A percentile compares a stretch with the other conserved stretches of the same genome.
phyloP scores from a whole-genome alignment of 2,329 filamentous ascomycete genomes.

The Colletotrichum sp. region DNA sequence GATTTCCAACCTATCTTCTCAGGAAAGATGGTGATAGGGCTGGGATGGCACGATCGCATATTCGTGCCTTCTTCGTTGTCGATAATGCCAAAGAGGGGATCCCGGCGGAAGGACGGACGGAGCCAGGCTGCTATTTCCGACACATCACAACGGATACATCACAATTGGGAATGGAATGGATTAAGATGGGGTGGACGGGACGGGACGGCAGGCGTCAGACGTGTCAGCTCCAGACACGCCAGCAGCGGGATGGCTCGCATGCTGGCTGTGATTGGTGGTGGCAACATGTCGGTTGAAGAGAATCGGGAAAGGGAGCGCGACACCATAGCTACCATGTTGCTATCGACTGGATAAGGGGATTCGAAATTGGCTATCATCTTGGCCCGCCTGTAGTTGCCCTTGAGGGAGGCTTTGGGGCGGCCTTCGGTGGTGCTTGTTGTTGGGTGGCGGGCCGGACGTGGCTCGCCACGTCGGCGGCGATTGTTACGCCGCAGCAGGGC shows the following conservation, averaged over 20 bases:
- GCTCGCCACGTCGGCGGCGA: not conserved
- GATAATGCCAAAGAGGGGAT: not conserved
- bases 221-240: not conserved
- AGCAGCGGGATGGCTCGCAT: not conserved
- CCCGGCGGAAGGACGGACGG: not conserved
- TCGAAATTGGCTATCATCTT: not conserved
- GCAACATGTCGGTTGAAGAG: not conserved
- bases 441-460: not conserved
- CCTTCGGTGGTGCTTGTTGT: not conserved
- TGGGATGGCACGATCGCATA: not conserved
- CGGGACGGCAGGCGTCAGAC: not conserved
- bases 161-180: not conserved
- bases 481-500: not conserved
- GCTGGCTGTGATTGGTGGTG: not conserved
- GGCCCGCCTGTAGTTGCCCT: not conserved
- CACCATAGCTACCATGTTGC: not conserved
- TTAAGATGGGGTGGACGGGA: not conserved
- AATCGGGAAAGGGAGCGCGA: not conserved
- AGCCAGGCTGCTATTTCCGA: not conserved
- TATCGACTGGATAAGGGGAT: not conserved
- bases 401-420: rapidly evolving
- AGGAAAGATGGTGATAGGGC: too few relatives aligned
- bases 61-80: not conserved
- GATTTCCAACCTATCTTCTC: too few relatives aligned
- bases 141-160: not conserved